A percentile compares a stretch with the other conserved stretches of the same genome.
phyloP scores from a whole-genome alignment of 164 flowering plant genomes.

The Cinnamomum micranthum region DNA sequence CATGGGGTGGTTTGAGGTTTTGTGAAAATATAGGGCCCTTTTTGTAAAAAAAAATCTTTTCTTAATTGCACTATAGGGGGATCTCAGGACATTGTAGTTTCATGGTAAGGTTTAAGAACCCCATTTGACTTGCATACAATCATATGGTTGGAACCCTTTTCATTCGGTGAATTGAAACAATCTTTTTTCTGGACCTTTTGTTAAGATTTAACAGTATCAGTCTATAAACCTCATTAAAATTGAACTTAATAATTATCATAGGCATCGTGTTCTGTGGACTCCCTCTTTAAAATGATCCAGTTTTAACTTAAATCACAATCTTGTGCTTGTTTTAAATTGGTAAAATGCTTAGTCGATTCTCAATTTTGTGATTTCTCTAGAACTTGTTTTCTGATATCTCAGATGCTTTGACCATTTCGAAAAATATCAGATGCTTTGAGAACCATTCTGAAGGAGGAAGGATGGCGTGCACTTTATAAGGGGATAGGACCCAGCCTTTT shows the following conservation, averaged over 20 bases:
- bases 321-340: slow-evolving; percentile 3
- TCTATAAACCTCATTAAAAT: not conserved
- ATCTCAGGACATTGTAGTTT: not conserved
- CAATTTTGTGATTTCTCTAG: slow-evolving; percentile 4
- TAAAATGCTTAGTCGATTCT: slow-evolving; percentile 2
- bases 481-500: slow-evolving; percentile 88
- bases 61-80: not conserved
- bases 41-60: no score
- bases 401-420: slow-evolving; percentile 93
- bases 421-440: slow-evolving; percentile 74
- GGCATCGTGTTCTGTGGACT: not conserved
- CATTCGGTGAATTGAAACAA: not conserved
- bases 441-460: slow-evolving; percentile 95
- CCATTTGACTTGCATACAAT: not conserved
- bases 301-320: not conserved
- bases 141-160: not conserved
- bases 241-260: no score
- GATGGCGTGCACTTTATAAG: slow-evolving; percentile 81
- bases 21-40: no score
- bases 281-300: not conserved
- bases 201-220: not conserved
- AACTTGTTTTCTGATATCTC: slow-evolving; percentile 14
- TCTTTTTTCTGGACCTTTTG: not conserved
- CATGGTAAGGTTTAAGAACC: not conserved
- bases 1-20: no score